Base-by-base conservation (phyloP, 768 basidiomycete genomes). In the Clitopilus passeckerianus region DNA sequence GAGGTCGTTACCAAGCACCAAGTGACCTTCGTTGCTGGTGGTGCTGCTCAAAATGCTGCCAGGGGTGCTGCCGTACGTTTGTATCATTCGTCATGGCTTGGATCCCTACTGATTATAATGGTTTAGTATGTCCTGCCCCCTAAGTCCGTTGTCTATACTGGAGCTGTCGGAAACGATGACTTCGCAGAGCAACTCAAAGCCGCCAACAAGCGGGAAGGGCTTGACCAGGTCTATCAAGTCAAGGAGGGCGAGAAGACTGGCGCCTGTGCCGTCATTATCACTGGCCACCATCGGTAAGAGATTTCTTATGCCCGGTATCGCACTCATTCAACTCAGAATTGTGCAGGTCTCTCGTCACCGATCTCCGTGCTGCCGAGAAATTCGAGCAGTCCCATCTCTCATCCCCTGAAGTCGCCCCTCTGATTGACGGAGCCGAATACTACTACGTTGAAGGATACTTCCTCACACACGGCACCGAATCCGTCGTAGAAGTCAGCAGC, bases 391-490 rank as follows among this genome's bases (percentile, higher is more conserved):
- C 86, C 4, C 93, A 98, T 74, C 81, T 99, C 46, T 79, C 83
- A 8, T 88, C 91, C 8, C 80, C 89, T 14, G 74, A 78, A 56
- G 86, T 98, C 63, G 86, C 90, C 24, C 81, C 86, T 33, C 77
- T 94, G 64, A 79, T 98, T 67, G 81, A 91, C 5, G 81, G 77
- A 52, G 96, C 95, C 60, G 87, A 90, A 69, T 83, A 84, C 71
- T 97, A 84, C 80, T 99, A 99, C 77, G 86, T 98, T 61, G 96
- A 94, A 68, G 96, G 96, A 7, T 99, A 89, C 80, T 98, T 99
- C 86, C 82, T 98, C 60, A 96, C 96, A 16, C 96, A 99, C 70
- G 96, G 97, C 50, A 70, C 82, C 59, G 84, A 86, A 58, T 80
- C 83, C 58, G 86, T 85, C 54, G 73, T 92, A 37, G 79, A 87